phyloP scores from a whole-genome alignment of 495 filamentous ascomycete genomes.

The Xylaria castorea region DNA sequence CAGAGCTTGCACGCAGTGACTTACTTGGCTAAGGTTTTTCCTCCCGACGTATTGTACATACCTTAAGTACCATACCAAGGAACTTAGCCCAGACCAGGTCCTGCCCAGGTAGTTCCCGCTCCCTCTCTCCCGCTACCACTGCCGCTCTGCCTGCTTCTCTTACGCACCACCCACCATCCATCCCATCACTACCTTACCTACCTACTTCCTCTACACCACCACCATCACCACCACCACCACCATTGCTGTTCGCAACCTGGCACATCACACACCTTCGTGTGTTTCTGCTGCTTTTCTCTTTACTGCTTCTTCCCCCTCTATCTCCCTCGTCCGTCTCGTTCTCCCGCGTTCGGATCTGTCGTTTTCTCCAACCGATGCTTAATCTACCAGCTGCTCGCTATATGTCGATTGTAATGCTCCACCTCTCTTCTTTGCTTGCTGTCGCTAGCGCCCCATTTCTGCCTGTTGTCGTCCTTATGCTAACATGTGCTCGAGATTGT shows the following conservation, averaged over 20 bases:
- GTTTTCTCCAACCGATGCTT: background rate
- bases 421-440: slow-evolving; percentile 12
- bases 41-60: slow-evolving; percentile 5
- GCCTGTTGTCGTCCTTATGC: slow-evolving; percentile 1
- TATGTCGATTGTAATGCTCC: slow-evolving; percentile 27
- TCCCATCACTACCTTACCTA: slow-evolving; percentile 16
- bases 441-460: background rate
- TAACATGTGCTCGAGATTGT: slow-evolving; percentile 13
- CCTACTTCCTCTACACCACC: slow-evolving; percentile 5
- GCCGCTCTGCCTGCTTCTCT: slow-evolving; percentile 28
- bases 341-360: background rate
- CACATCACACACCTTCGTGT: slow-evolving; percentile 12
- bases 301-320: background rate
- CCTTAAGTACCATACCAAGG: no score
- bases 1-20: slow-evolving; percentile 22
- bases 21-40: slow-evolving; percentile 25
- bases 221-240: slow-evolving; percentile 17
- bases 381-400: slow-evolving; percentile 9
- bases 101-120: slow-evolving; percentile 31
- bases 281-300: slow-evolving; percentile 7
- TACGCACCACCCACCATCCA: slow-evolving; percentile 26
- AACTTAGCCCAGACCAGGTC: slow-evolving; percentile 29
- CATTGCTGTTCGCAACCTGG: slow-evolving; percentile 10
- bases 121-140: slow-evolving; percentile 35
- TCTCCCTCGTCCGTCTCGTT: slow-evolving; percentile 17